Percentiles rank a stretch among this genome's conserved stretches.
Evolutionary conservation across 345 rosid genomes (phyloP).

Genomic region (Brassica incana): DNA sequence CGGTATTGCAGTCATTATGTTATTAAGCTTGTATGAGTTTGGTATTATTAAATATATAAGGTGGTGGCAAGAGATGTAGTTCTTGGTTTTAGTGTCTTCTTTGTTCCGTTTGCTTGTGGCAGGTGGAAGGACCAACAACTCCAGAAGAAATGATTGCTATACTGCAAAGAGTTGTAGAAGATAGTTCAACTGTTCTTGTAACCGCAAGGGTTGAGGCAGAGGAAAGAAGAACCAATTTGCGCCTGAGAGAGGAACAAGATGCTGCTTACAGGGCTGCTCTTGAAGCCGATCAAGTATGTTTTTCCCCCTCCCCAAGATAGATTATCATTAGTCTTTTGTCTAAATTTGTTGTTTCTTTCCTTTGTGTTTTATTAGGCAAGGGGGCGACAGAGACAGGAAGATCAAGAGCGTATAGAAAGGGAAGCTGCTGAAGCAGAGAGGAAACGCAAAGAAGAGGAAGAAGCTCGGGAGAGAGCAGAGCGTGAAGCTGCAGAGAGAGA

Average conservation of each 20-base stretch:
- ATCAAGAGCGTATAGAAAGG: slow-evolving; percentile 75
- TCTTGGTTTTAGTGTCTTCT: background rate
- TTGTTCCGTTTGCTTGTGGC: slow-evolving; percentile 23
- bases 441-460: slow-evolving; percentile 88
- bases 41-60: background rate
- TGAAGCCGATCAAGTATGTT: slow-evolving; percentile 93
- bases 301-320: background rate
- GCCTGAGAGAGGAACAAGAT: slow-evolving; percentile 96
- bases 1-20: background rate
- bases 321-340: background rate
- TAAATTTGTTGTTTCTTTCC: slow-evolving; percentile 14
- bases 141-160: slow-evolving; percentile 74
- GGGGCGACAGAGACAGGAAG: slow-evolving; percentile 82
- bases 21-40: slow-evolving; percentile 3
- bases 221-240: slow-evolving; percentile 81
- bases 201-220: slow-evolving; percentile 92
- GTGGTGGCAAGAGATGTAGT: background rate
- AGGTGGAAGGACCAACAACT: slow-evolving; percentile 92
- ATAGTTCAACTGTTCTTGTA: slow-evolving; percentile 84
- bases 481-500: slow-evolving; percentile 84
- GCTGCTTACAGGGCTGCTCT: slow-evolving; percentile 97
- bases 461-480: slow-evolving; percentile 80
- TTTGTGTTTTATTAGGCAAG: slow-evolving; percentile 54
- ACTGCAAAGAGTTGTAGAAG: slow-evolving; percentile 88
- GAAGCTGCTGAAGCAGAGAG: slow-evolving; percentile 96